These are phyloP conservation scores for Pseudocercospora vitis DNA, from an alignment of 2,329 filamentous ascomycete species.

Conservation along the genomic window DNA sequence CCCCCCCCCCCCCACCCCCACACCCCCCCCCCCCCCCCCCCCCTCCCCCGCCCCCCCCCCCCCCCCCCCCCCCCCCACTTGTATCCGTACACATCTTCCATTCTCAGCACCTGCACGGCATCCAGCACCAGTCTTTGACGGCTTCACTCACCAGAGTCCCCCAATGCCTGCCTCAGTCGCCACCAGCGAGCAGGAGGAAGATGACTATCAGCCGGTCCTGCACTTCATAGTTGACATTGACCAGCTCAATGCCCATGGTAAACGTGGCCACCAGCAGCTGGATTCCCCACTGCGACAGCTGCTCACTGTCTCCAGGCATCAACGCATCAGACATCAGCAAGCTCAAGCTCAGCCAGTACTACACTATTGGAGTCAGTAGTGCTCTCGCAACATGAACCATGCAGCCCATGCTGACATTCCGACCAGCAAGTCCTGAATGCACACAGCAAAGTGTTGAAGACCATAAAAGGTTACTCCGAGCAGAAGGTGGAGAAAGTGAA, in stretches of 20 bases:
- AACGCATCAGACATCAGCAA: constrained; percentile 65
- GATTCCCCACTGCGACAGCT: not conserved
- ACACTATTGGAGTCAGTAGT: constrained; percentile 60
- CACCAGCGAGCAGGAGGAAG: constrained; percentile 56
- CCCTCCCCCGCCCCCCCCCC: too few relatives aligned
- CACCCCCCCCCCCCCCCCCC: too few relatives aligned
- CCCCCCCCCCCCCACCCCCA: too few relatives aligned
- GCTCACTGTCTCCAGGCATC: constrained; percentile 49
- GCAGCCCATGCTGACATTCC: not conserved
- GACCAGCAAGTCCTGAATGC: constrained; percentile 59
- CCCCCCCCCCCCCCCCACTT: not conserved
- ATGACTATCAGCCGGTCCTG: constrained; percentile 37
- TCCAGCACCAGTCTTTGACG: not conserved
- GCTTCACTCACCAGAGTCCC: not conserved
- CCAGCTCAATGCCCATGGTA: constrained; percentile 64
- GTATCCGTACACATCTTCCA: not conserved
- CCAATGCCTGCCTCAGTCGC: constrained; percentile 55
- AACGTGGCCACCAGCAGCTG: not conserved
- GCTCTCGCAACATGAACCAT: not conserved
- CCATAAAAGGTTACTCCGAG: constrained; percentile 70
- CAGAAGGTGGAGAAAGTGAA: constrained; percentile 71
- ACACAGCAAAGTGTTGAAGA: constrained; percentile 60
- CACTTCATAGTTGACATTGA: constrained; percentile 66
- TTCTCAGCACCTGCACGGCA: not conserved
- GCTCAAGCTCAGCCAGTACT: constrained; percentile 62